Conservation (phyloP, 257 asterid genomes). For the Solanum commersonii region DNA sequence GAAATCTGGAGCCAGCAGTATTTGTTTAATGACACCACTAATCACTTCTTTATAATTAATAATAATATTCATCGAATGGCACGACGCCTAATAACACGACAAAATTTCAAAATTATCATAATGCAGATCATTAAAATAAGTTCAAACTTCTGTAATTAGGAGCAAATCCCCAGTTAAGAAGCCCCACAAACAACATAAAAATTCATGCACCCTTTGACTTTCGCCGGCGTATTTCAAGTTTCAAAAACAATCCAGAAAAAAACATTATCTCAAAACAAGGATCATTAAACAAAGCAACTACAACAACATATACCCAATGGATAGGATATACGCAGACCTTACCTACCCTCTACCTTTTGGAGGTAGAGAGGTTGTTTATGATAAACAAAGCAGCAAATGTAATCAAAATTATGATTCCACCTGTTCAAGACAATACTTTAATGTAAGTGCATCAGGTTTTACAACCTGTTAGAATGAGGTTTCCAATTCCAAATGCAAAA, state of each 20-base stretch:
- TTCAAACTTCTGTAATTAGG: slow-evolving; percentile 21
- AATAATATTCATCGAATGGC: slow-evolving; percentile 9
- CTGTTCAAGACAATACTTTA: neutral
- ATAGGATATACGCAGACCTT: neutral
- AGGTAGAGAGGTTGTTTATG: neutral
- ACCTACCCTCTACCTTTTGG: neutral
- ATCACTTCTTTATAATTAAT: slow-evolving; percentile 5
- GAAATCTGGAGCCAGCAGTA: slow-evolving; percentile 12
- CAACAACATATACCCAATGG: neutral
- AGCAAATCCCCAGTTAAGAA: slow-evolving; percentile 25
- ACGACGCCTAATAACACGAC: neutral
- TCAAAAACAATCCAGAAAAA: slow-evolving; percentile 15
- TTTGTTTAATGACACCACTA: neutral
- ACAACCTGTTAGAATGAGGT: neutral
- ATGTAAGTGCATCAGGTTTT: neutral
- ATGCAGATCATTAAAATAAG: slow-evolving; percentile 14
- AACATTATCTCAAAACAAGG: neutral
- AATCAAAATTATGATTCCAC: neutral
- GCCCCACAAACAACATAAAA: slow-evolving; percentile 3
- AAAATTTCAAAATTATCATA: slow-evolving; percentile 7
- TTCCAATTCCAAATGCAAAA: neutral
- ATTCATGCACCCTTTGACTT: slow-evolving; percentile 28
- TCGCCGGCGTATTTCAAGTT: slow-evolving; percentile 32
- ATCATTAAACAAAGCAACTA: neutral
- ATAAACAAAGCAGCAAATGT: neutral